phyloP scores from a whole-genome alignment of 2,329 filamentous ascomycete species.

The Aspergillus sp. region DNA sequence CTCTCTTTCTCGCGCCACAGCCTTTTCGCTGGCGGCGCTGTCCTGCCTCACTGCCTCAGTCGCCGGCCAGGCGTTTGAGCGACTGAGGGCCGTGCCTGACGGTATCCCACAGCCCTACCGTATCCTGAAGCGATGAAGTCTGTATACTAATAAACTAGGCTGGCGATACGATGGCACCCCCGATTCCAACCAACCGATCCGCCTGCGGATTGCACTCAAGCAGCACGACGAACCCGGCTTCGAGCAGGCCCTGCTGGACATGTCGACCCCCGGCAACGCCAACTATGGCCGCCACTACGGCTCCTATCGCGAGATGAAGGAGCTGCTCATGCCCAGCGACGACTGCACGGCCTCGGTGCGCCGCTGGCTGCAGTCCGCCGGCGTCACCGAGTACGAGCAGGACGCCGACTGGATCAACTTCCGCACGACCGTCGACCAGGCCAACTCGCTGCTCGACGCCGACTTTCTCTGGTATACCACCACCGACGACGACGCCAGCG shows the following conservation, averaged over 20 bases:
- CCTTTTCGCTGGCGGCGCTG: slow-evolving; percentile 30
- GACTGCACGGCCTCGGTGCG: slow-evolving; percentile 43
- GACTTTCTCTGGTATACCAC: slow-evolving; percentile 42
- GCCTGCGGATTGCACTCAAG: slow-evolving; percentile 36
- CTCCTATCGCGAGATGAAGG: slow-evolving; percentile 49
- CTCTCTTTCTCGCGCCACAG: slow-evolving; percentile 25
- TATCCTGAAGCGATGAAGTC: too few species aligned
- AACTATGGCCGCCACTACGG: slow-evolving; percentile 53
- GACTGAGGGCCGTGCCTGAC: slow-evolving; percentile 32
- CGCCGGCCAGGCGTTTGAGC: slow-evolving; percentile 36
- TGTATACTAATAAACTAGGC: slow-evolving; percentile 19
- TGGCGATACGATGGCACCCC: slow-evolving; percentile 34
- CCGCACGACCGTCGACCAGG: slow-evolving; percentile 34
- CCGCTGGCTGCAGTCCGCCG: slow-evolving; percentile 47
- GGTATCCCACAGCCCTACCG: too few species aligned
- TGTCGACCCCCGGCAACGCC: slow-evolving; percentile 50
- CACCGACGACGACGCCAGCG: slow-evolving; percentile 16
- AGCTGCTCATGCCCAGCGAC: slow-evolving; percentile 48
- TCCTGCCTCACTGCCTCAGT: slow-evolving; percentile 30
- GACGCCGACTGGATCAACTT: slow-evolving; percentile 43
- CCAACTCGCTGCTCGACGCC: slow-evolving; percentile 39
- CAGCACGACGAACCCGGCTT: slow-evolving; percentile 39
- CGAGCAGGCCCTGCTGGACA: slow-evolving; percentile 48
- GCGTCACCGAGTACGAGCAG: slow-evolving; percentile 36
- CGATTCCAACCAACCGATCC: slow-evolving; percentile 25